These are phyloP conservation scores for Apiospora pterosperma DNA, from an alignment of 2,329 filamentous ascomycete genomes.

Conservation along the genomic window DNA sequence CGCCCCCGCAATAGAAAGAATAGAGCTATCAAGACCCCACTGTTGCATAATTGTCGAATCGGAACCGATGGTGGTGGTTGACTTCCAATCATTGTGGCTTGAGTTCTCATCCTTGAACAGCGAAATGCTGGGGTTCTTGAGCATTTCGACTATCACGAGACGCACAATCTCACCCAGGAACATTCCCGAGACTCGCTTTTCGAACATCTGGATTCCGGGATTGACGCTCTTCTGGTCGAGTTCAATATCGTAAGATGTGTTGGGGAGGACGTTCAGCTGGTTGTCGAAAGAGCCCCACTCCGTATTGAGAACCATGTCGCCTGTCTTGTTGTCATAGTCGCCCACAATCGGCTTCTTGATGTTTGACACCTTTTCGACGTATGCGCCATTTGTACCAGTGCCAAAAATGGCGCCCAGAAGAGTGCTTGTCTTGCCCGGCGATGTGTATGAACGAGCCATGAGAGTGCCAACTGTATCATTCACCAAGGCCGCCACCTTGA, in stretches of 20 bases:
- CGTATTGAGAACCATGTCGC: conserved; percentile 96
- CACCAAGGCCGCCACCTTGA: conserved; percentile 91
- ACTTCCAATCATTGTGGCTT: conserved; percentile 64
- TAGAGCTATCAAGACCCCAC: conserved; percentile 89
- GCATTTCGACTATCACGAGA: conserved; percentile 67
- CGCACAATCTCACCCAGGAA: conserved; percentile 94
- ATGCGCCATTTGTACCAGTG: conserved; percentile 95
- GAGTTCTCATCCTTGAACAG: conserved; percentile 78
- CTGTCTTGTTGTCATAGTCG: conserved; percentile 74
- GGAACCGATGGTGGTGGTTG: conserved; percentile 65
- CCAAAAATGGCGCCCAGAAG: conserved; percentile 96
- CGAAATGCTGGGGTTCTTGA: conserved; percentile 62
- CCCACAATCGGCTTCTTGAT: conserved; percentile 74
- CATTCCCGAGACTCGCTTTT: conserved; percentile 98
- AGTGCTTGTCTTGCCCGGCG: conserved; percentile 80
- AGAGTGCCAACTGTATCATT: conserved; percentile 98
- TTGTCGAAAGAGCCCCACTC: conserved; percentile 99
- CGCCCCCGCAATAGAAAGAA: conserved; percentile 82
- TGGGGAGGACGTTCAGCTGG: conserved; percentile 80
- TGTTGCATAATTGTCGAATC: conserved; percentile 68
- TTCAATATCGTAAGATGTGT: conserved; percentile 75
- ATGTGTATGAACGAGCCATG: conserved; percentile 96
- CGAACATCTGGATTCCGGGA: conserved; percentile 96
- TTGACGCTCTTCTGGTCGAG: conserved; percentile 82
- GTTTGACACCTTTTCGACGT: conserved; percentile 85